These are phyloP conservation scores for Conringia planisiliqua DNA, from an alignment of 345 rosid genomes.

Conservation along the genomic window DNA sequence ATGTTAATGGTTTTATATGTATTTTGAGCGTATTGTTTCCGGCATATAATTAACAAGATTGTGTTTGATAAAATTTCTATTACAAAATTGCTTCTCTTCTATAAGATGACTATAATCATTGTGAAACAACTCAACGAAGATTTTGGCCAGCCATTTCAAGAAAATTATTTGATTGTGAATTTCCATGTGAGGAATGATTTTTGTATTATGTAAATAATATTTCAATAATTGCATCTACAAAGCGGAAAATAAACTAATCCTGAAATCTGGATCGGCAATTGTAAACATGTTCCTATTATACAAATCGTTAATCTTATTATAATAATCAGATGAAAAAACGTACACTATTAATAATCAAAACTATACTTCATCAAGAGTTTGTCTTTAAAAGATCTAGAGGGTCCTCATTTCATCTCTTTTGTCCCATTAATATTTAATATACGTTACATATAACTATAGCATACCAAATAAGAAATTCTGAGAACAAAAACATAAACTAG, in stretches of 20 bases:
- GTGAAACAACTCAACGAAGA: not conserved
- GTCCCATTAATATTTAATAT: not conserved
- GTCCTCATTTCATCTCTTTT: not conserved
- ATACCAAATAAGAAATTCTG: not conserved
- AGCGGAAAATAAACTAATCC: not conserved
- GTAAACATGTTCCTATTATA: no score
- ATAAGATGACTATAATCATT: not conserved
- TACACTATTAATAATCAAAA: no score
- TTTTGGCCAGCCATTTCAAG: not conserved
- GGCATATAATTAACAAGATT: not conserved
- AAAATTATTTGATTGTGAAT: not conserved
- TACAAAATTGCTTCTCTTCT: not conserved
- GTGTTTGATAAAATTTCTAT: not conserved
- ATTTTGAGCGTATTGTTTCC: no score
- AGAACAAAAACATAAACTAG: not conserved
- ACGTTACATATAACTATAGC: not conserved
- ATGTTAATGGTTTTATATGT: no score
- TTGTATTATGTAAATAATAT: not conserved
- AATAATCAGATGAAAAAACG: no score
- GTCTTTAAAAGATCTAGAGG: not conserved
- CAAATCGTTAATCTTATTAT: no score
- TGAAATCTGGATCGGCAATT: no score
- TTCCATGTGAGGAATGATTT: not conserved
- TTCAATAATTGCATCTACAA: not conserved
- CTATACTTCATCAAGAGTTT: no score